Percentiles rank a stretch among this genome's conserved stretches.
phyloP scores from a whole-genome alignment of 1,284 basidiomycete species.

The Ceratobasidium sp. region DNA sequence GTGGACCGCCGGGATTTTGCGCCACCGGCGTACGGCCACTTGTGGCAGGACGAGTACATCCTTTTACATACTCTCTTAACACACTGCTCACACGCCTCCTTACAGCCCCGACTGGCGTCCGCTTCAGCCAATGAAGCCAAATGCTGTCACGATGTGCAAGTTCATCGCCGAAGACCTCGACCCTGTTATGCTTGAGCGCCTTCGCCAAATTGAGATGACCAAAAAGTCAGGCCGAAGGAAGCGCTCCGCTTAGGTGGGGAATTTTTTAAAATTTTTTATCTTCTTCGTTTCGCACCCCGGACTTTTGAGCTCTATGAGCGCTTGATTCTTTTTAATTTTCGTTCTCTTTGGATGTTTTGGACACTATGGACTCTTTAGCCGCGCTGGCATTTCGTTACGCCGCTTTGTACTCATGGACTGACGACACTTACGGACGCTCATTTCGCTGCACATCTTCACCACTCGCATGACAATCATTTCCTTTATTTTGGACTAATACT shows the following conservation, averaged over 20 bases:
- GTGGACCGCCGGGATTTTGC: constrained; percentile 33
- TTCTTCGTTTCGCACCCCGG: constrained; percentile 16
- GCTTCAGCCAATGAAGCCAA: constrained; percentile 15
- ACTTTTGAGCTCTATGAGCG: constrained; percentile 28
- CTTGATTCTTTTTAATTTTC: constrained; percentile 7
- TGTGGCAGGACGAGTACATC: constrained; percentile 34
- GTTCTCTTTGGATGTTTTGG: constrained; percentile 4
- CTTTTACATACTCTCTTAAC: neutral
- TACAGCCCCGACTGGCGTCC: constrained; percentile 34
- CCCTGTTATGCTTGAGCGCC: constrained; percentile 32
- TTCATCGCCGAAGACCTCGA: constrained; percentile 39
- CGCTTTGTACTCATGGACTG: constrained; percentile 15
- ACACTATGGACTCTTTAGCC: constrained; percentile 20
- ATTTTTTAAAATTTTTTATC: constrained; percentile 11
- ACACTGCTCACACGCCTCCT: neutral
- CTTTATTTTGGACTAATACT: constrained; percentile 15
- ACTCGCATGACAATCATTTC: constrained; percentile 29
- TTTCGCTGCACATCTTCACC: constrained; percentile 38
- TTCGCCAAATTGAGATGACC: constrained; percentile 36
- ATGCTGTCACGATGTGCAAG: constrained; percentile 39
- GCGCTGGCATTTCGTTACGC: constrained; percentile 17
- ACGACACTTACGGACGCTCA: constrained; percentile 27
- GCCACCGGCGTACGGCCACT: constrained; percentile 24
- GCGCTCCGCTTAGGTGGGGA: constrained; percentile 14
- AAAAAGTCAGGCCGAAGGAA: constrained; percentile 27